Evolutionary conservation across 164 flowering plant genomes (phyloP).

Genomic region (Sedum album): DNA sequence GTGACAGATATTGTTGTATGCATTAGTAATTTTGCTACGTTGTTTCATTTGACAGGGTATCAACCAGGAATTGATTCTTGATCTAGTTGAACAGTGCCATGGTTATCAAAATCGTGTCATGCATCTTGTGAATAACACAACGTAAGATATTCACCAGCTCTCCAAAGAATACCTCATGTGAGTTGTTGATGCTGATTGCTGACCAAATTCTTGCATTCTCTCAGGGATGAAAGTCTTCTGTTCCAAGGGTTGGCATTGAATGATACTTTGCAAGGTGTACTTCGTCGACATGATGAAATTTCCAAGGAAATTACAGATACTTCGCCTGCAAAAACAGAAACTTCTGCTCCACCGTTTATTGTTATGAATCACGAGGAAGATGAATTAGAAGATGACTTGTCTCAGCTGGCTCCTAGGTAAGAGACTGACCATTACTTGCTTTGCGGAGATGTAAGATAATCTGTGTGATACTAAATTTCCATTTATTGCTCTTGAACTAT

Average conservation of each 20-base stretch:
- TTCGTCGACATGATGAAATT: constrained; percentile 62
- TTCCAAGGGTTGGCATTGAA: constrained; percentile 75
- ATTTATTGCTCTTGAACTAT: too few species aligned
- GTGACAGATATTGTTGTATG: neutral
- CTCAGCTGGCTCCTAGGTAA: constrained; percentile 78
- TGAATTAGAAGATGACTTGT: constrained; percentile 83
- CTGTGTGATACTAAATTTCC: too few species aligned
- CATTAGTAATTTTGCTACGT: neutral
- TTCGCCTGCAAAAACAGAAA: constrained; percentile 18
- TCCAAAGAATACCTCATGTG: neutral
- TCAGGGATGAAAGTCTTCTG: constrained; percentile 84
- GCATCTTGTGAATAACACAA: constrained; percentile 67
- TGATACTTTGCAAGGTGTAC: constrained; percentile 80
- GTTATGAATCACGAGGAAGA: constrained; percentile 80
- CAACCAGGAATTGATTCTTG: constrained; percentile 80
- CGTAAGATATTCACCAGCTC: constrained; percentile 32
- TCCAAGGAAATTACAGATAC: constrained; percentile 37
- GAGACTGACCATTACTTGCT: neutral
- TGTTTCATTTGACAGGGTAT: constrained; percentile 40
- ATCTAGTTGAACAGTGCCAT: constrained; percentile 89
- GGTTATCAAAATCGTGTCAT: constrained; percentile 83
- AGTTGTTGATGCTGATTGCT: constrained; percentile 5
- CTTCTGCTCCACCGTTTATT: constrained; percentile 46
- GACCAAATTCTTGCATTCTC: constrained; percentile 10
- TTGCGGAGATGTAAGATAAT: neutral